A percentile compares a stretch with the other conserved stretches of the same genome.
Evolutionary conservation across 257 asterid species (phyloP).

Genomic region (Rauvolfia tetraphylla): DNA sequence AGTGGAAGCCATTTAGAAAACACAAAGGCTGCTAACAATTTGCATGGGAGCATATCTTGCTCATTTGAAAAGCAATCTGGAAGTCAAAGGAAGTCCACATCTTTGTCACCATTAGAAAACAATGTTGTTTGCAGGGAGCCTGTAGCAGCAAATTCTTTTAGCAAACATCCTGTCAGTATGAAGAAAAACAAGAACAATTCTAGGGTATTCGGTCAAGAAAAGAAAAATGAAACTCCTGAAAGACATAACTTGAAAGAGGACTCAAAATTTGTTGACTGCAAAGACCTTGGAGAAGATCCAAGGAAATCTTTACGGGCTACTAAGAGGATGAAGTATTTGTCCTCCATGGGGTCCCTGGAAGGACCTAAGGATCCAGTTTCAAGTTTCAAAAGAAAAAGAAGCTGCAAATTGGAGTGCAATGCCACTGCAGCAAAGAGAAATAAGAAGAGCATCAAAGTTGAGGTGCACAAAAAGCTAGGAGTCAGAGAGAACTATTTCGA

Average conservation of each 20-base stretch:
- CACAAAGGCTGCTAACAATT: constrained; percentile 21
- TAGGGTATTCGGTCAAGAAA: constrained; percentile 18
- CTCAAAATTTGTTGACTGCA: constrained; percentile 18
- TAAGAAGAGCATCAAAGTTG: constrained; percentile 18
- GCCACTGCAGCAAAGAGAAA: constrained; percentile 28
- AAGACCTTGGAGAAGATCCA: constrained; percentile 11
- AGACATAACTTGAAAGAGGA: constrained; percentile 17
- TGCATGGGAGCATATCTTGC: constrained; percentile 14
- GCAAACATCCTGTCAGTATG: constrained; percentile 4
- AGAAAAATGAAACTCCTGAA: constrained; percentile 21
- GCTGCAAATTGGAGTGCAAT: constrained; percentile 24
- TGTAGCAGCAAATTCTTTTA: constrained; percentile 21
- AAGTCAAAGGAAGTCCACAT: constrained; percentile 17
- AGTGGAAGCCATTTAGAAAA: constrained; percentile 38
- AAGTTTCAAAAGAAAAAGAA: constrained; percentile 19
- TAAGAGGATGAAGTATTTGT: constrained; percentile 13
- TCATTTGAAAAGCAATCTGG: constrained; percentile 16
- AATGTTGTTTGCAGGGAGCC: constrained; percentile 18
- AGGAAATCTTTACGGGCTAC: constrained; percentile 11
- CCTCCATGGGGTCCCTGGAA: constrained; percentile 12
- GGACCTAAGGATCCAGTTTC: constrained; percentile 2
- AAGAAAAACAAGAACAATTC: constrained; percentile 20
- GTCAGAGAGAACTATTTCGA: constrained; percentile 22
- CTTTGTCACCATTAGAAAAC: constrained; percentile 15
- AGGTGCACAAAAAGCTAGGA: constrained; percentile 19